Percentiles rank a stretch among this genome's conserved stretches.
phyloP scores from a whole-genome alignment of 495 filamentous ascomycete genomes.

The Pyronema omphalodes region DNA sequence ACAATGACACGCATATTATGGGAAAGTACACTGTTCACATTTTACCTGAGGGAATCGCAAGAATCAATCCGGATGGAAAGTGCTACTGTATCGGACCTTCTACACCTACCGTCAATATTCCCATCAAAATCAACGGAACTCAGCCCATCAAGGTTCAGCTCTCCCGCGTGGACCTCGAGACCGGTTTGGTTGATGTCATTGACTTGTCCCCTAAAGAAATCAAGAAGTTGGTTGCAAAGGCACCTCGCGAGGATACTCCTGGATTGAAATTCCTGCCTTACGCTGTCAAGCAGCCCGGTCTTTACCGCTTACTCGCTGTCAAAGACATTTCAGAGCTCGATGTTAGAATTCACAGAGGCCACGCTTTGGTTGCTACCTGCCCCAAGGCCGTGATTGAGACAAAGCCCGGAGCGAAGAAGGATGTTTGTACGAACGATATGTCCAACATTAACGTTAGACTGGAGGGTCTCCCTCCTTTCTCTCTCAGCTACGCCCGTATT shows the following conservation, averaged over 20 bases:
- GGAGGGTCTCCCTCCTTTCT: conserved; percentile 76
- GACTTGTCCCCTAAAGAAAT: conserved; percentile 53
- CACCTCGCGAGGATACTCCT: conserved; percentile 32
- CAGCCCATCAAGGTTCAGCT: conserved; percentile 72
- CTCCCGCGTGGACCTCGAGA: conserved; percentile 63
- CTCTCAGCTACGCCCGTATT: conserved; percentile 72
- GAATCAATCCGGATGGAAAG: conserved; percentile 58
- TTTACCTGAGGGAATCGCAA: conserved; percentile 80
- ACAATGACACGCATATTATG: conserved; percentile 81
- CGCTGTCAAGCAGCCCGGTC: conserved; percentile 58
- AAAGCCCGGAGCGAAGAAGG: conserved; percentile 35
- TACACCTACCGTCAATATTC: conserved; percentile 43
- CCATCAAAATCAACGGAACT: conserved; percentile 84
- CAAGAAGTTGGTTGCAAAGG: conserved; percentile 40
- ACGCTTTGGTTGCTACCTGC: conserved; percentile 66
- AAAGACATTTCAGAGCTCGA: conserved; percentile 86
- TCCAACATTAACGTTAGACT: conserved; percentile 69
- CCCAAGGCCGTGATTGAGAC: conserved; percentile 52
- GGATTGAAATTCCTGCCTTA: conserved; percentile 40
- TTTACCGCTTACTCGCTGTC: conserved; percentile 67
- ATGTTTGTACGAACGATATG: conserved; percentile 59
- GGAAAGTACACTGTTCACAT: conserved; percentile 95
- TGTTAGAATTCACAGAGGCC: conserved; percentile 53
- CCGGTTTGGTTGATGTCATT: conserved; percentile 57
- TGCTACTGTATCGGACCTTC: conserved; percentile 60